A percentile compares a stretch with the other conserved stretches of the same genome.
Conservation (phyloP, 225 moss, liverwort and hornwort genomes). For the Thuidium tamariscinum region DNA sequence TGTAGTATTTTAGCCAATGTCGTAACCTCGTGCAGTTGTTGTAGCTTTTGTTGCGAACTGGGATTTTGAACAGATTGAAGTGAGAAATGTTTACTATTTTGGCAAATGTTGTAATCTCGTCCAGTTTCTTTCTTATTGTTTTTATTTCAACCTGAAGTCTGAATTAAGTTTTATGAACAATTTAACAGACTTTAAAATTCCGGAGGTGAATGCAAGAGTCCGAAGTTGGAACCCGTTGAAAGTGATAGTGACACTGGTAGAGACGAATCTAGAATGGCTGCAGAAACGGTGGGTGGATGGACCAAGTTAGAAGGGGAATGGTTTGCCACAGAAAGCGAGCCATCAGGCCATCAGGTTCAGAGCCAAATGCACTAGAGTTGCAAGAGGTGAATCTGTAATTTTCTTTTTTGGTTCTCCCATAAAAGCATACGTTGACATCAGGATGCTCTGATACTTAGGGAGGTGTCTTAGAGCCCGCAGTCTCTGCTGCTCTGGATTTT, state of each 20-base stretch:
- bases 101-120: slow-evolving; percentile 15
- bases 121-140: neutral
- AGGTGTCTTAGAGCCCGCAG: slow-evolving; percentile 79
- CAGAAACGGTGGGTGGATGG: slow-evolving; percentile 48
- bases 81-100: neutral
- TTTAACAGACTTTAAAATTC: slow-evolving; percentile 6
- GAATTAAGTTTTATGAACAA: neutral
- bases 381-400: neutral
- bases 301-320: slow-evolving; percentile 63
- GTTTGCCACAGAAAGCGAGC: slow-evolving; percentile 50
- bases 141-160: neutral
- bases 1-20: neutral
- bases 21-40: neutral
- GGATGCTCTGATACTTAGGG: slow-evolving; percentile 29
- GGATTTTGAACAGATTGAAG: neutral
- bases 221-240: slow-evolving; percentile 28
- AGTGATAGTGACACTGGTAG: slow-evolving; percentile 48
- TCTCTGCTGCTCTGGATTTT: slow-evolving; percentile 92
- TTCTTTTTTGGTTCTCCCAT: neutral
- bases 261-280: slow-evolving; percentile 53
- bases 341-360: slow-evolving; percentile 45
- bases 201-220: slow-evolving; percentile 14
- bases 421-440: neutral
- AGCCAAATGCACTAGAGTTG: neutral
- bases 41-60: neutral